phyloP scores from a whole-genome alignment of 2,329 filamentous ascomycete genomes.

The Aspergillus pseudoterreus region DNA sequence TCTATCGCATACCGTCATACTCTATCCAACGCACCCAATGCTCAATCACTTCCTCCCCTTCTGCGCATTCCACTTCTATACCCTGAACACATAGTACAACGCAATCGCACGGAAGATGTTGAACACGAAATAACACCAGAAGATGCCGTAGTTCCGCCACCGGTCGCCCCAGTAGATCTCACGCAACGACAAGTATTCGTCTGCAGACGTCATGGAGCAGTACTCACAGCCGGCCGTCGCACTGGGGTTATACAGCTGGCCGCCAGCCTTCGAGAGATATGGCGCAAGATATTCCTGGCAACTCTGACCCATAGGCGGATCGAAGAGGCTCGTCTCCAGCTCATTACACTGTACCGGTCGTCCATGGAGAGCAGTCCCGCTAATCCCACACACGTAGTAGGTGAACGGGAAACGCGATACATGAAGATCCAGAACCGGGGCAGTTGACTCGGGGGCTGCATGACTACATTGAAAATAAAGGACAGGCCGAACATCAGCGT shows the following conservation, averaged over 20 bases:
- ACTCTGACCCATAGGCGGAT: conserved; percentile 53
- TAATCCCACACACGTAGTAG: conserved; percentile 65
- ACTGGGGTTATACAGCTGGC: conserved; percentile 50
- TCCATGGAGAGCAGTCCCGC: conserved; percentile 66
- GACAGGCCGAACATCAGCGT: background rate
- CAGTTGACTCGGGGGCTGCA: conserved; percentile 35
- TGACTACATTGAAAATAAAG: conserved; percentile 41
- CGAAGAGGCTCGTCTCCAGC: conserved; percentile 66
- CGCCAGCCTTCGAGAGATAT: conserved; percentile 49
- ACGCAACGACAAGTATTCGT: conserved; percentile 40
- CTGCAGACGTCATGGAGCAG: conserved; percentile 27
- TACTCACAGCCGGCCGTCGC: conserved; percentile 52
- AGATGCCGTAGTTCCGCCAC: conserved; percentile 65
- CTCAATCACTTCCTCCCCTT: background rate
- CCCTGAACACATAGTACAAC: conserved; percentile 47
- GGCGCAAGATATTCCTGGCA: conserved; percentile 57
- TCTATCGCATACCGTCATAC: no score
- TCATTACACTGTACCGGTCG: conserved; percentile 60
- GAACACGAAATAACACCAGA: conserved; percentile 58
- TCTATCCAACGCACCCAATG: no score
- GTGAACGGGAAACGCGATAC: conserved; percentile 64
- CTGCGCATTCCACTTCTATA: conserved; percentile 7
- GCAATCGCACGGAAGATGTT: conserved; percentile 52
- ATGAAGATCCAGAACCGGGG: conserved; percentile 77
- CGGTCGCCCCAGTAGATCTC: conserved; percentile 52